Conservation (phyloP, 768 basidiomycete species). For the Gyrodon lividus region DNA sequence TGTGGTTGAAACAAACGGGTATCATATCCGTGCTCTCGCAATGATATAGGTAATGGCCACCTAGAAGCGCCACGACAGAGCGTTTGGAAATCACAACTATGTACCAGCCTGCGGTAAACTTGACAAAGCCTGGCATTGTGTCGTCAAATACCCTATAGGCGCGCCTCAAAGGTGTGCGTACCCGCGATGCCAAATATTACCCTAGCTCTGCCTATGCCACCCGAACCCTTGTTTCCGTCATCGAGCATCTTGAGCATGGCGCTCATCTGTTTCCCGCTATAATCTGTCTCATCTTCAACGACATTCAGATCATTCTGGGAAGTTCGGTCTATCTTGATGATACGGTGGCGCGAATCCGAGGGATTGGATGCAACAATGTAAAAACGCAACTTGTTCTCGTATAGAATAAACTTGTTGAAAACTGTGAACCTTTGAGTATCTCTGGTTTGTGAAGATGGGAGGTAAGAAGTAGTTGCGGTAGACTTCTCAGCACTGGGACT, state of each 20-base stretch:
- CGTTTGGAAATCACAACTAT: constrained; percentile 89
- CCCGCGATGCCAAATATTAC: constrained; percentile 84
- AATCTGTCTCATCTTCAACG: constrained; percentile 85
- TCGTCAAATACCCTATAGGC: neutral
- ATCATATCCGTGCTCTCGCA: constrained; percentile 89
- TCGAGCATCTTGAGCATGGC: constrained; percentile 93
- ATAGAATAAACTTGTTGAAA: constrained; percentile 85
- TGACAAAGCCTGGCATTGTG: constrained; percentile 67
- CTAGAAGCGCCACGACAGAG: constrained; percentile 88
- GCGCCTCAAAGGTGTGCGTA: constrained; percentile 28
- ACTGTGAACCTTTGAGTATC: constrained; percentile 5
- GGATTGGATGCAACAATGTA: constrained; percentile 91
- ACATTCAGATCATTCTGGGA: constrained; percentile 71
- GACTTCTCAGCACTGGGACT: neutral
- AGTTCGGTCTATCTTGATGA: constrained; percentile 92
- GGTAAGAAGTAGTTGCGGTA: neutral
- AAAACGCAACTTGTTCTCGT: constrained; percentile 90
- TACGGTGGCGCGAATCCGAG: constrained; percentile 82
- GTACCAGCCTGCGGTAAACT: constrained; percentile 95
- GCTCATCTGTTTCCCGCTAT: constrained; percentile 87
- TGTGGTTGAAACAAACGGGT: constrained; percentile 74
- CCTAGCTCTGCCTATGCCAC: constrained; percentile 78
- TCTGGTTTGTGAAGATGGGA: neutral
- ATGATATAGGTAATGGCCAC: constrained; percentile 95
- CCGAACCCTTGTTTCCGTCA: constrained; percentile 87